Evolutionary conservation across 139 green algal genomes (phyloP), one percentile per base, ranked within the genome.

Genomic region (Chlamydomonas applanata): DNA sequence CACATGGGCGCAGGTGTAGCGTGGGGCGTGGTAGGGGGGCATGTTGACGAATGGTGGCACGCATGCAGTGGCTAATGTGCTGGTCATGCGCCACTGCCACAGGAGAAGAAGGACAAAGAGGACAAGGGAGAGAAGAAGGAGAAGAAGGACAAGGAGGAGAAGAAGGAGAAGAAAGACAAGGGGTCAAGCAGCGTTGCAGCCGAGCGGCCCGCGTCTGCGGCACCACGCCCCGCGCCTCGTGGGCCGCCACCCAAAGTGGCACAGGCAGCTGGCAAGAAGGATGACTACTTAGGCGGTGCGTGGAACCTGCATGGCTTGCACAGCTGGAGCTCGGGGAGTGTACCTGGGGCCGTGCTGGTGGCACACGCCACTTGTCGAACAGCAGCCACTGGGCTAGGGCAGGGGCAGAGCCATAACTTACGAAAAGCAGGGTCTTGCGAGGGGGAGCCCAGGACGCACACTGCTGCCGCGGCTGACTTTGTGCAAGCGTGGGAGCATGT

Each of bases 41-140:
- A 83, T 86, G 44, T 79, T 89, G 19, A 87, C 89, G 44, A 82
- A 84, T 64, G 76, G 81, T 20, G 83, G 88, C 32, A 88, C 87
- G 52, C 71, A 88, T 16, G 83, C 84, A 44, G 56, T 62, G 67
- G 61, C 52, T 57, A 22, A 20, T 16, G 45, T 60, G 24, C 71
- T n/a, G 33, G 63, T 27, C 69, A 82, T 69, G 65, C 77, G n/a
- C 82, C 82, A 56, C 30, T 54, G 25, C 76, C 82, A 67, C 82
- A 89, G 65, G 73, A 85, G 30, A 90, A 87, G 69, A 82, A 86
- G 14, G 77, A 86, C 11, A 83, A 86, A 49, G 70, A 84, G 24
- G 79, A 91, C 1, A 86, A 88, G 46, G 85, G 82, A 34, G 79
- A 88, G 22, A 89, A 92, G 68, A 85, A 86, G 34, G 56, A 72